Conservation (phyloP, 2,329 filamentous ascomycete species). For the Claviceps paspali region DNA sequence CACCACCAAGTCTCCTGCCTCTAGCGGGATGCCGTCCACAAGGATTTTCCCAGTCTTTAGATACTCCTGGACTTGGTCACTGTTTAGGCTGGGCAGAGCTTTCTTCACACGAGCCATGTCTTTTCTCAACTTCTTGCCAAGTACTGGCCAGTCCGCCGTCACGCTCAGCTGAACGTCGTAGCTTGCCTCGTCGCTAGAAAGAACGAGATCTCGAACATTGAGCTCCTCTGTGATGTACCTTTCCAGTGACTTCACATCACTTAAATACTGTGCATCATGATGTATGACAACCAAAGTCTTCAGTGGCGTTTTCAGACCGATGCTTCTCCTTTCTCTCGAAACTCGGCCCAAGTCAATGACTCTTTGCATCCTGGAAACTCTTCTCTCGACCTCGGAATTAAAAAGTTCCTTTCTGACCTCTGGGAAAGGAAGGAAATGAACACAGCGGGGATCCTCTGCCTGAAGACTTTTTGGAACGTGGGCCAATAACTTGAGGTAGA, state of each 20-base stretch:
- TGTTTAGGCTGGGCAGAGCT: conserved; percentile 64
- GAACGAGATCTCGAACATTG: conserved; percentile 71
- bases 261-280: conserved; percentile 64
- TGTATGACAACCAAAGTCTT: conserved; percentile 85
- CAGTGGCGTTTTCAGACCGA: conserved; percentile 80
- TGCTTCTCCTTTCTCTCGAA: conserved; percentile 68
- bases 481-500: conserved; percentile 70
- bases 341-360: conserved; percentile 85
- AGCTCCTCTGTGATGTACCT: conserved; percentile 85
- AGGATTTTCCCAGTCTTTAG: conserved; percentile 56
- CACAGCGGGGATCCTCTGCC: conserved; percentile 62
- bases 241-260: conserved; percentile 73
- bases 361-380: conserved; percentile 81
- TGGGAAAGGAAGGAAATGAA: conserved; percentile 87
- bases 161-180: conserved; percentile 90
- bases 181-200: conserved; percentile 74
- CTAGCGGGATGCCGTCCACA: conserved; percentile 74
- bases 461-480: conserved; percentile 60
- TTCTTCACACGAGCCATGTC: conserved; percentile 86
- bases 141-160: conserved; percentile 77
- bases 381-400: conserved; percentile 69
- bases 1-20: conserved; percentile 64
- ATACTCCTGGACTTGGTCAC: conserved; percentile 68
- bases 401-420: conserved; percentile 81
- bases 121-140: conserved; percentile 96